phyloP scores from a whole-genome alignment of 1,284 basidiomycete species.

The Melampsora larici-populina region DNA sequence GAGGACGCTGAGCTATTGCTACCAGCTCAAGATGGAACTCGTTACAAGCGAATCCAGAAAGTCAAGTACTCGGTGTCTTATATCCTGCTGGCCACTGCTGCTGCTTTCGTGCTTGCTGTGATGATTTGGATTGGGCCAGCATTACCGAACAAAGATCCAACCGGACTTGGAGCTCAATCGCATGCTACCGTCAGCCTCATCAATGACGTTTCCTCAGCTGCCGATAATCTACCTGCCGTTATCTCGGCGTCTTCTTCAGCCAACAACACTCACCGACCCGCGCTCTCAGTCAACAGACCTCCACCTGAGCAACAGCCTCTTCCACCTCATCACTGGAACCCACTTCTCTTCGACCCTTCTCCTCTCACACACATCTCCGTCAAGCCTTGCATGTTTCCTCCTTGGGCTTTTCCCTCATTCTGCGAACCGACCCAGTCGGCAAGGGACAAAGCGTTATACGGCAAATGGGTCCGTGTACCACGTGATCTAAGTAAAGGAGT shows the following conservation, averaged over 20 bases:
- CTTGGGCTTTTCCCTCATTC: constrained; percentile 28
- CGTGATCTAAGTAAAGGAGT: constrained; percentile 40
- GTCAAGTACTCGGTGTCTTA: constrained; percentile 39
- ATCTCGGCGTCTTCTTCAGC: not conserved
- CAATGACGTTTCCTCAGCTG: not conserved
- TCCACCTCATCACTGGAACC: constrained; percentile 36
- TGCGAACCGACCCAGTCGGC: constrained; percentile 27
- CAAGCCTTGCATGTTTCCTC: constrained; percentile 41
- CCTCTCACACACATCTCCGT: constrained; percentile 36
- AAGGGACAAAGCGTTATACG: constrained; percentile 34
- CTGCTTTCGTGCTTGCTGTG: constrained; percentile 17
- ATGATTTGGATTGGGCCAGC: constrained; percentile 40
- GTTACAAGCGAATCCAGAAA: constrained; percentile 29
- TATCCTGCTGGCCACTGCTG: constrained; percentile 10
- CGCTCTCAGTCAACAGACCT: constrained; percentile 13
- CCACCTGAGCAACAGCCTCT: not conserved
- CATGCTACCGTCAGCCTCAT: constrained; percentile 24
- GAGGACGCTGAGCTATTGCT: constrained; percentile 31
- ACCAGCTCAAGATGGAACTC: constrained; percentile 10
- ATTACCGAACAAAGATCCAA: constrained; percentile 17
- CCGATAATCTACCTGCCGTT: not conserved
- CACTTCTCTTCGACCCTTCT: constrained; percentile 26
- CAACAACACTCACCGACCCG: constrained; percentile 1
- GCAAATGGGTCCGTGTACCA: constrained; percentile 36
- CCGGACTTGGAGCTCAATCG: constrained; percentile 24